Percentiles rank a stretch among this genome's conserved stretches.
phyloP scores from a whole-genome alignment of 2,329 filamentous ascomycete genomes.

The Leptographium lundbergii region DNA sequence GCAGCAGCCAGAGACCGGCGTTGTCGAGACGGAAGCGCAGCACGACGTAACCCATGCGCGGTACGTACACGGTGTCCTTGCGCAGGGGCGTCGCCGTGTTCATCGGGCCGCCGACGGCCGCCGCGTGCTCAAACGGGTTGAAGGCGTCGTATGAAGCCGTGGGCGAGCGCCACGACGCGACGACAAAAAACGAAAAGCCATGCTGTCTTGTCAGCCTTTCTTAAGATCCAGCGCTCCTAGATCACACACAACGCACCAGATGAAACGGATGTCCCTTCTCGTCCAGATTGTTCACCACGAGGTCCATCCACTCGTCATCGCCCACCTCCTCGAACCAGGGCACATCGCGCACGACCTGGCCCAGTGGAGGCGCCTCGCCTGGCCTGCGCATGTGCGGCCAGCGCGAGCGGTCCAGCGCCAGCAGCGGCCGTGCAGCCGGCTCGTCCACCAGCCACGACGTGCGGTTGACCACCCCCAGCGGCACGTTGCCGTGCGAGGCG shows the following conservation, averaged over 20 bases:
- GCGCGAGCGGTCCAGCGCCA: constrained; percentile 1
- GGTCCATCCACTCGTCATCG: constrained; percentile 36
- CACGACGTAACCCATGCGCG: constrained; percentile 7
- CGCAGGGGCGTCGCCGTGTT: constrained; percentile 5
- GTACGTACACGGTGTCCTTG: constrained; percentile 14
- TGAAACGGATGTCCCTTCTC: constrained; percentile 7
- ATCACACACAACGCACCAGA: background rate
- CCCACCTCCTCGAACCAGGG: constrained; percentile 6
- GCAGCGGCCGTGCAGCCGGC: constrained; percentile 3
- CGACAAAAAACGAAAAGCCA: constrained; percentile 7
- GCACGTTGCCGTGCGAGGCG: constrained; percentile 5
- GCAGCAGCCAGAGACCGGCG: constrained; percentile 10
- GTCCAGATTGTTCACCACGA: constrained; percentile 38
- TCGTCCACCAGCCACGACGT: constrained; percentile 8
- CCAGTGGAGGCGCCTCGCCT: background rate
- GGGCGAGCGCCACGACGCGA: constrained; percentile 6
- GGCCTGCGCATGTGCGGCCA: constrained; percentile 2
- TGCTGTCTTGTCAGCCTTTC: background rate
- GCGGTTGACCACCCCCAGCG: constrained; percentile 11
- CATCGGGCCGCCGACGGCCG: constrained; percentile 2
- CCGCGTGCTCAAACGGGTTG: constrained; percentile 9
- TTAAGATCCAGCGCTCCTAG: background rate
- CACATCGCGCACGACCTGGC: constrained; percentile 4
- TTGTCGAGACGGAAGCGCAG: constrained; percentile 8
- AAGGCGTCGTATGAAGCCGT: constrained; percentile 7